Conservation (phyloP, 1,284 basidiomycete species). For the Clitocybe nebularis region DNA sequence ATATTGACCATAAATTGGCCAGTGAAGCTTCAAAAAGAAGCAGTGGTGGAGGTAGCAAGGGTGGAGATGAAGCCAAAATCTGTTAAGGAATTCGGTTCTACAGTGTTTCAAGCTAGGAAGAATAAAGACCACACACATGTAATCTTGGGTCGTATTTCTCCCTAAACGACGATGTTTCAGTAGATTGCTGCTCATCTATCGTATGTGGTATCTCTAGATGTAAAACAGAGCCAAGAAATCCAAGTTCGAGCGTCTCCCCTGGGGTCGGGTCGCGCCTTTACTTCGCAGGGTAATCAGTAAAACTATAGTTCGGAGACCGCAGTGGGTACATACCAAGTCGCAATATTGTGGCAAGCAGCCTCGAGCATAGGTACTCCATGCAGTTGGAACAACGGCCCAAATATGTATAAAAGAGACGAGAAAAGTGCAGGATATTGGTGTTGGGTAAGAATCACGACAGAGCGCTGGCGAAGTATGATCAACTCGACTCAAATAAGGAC, state of each 20-base stretch:
- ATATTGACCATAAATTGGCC: slow-evolving; percentile 85
- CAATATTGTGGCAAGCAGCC: slow-evolving; percentile 81
- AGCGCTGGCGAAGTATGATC: slow-evolving; percentile 42
- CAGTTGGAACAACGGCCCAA: slow-evolving; percentile 75
- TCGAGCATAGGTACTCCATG: slow-evolving; percentile 82
- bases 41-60: slow-evolving; percentile 66
- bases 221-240: slow-evolving; percentile 76
- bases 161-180: slow-evolving; percentile 43
- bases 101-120: neutral
- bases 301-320: slow-evolving; percentile 8
- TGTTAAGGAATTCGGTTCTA: slow-evolving; percentile 26
- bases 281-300: slow-evolving; percentile 34
- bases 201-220: slow-evolving; percentile 69
- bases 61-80: slow-evolving; percentile 77
- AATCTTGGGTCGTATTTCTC: slow-evolving; percentile 43
- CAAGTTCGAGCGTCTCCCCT: slow-evolving; percentile 68
- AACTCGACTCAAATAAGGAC: neutral
- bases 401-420: slow-evolving; percentile 58
- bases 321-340: slow-evolving; percentile 63
- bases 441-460: slow-evolving; percentile 82
- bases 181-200: slow-evolving; percentile 69
- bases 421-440: slow-evolving; percentile 85
- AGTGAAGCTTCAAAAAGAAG: slow-evolving; percentile 73
- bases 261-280: slow-evolving; percentile 68
- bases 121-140: slow-evolving; percentile 34